A percentile compares a stretch with the other conserved stretches of the same genome.
phyloP scores from a whole-genome alignment of 257 asterid genomes.

The Gynochthodes officinalis region DNA sequence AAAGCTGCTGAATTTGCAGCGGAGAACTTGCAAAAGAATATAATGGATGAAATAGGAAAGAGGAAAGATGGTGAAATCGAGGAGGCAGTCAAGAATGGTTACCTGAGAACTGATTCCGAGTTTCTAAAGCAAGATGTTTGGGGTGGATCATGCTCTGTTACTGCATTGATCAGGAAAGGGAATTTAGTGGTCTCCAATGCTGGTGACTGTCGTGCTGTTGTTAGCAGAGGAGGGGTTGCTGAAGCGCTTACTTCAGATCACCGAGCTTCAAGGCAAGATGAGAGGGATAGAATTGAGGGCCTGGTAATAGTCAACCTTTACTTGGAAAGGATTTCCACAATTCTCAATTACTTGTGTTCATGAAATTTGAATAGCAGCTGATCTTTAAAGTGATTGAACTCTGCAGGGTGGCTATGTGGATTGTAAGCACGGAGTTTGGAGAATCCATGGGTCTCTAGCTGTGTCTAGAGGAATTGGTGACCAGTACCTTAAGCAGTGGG shows the following conservation, averaged over 20 bases:
- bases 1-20: slow-evolving; percentile 79
- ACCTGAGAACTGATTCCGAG: slow-evolving; percentile 65
- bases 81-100: slow-evolving; percentile 56
- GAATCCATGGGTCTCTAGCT: slow-evolving; percentile 83
- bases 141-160: slow-evolving; percentile 81
- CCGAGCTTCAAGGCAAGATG: slow-evolving; percentile 69
- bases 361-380: slow-evolving; percentile 10
- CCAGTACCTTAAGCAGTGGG: slow-evolving; percentile 77
- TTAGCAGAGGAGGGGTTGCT: slow-evolving; percentile 62
- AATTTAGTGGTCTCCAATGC: slow-evolving; percentile 69
- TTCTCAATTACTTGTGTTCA: too few relatives aligned
- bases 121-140: slow-evolving; percentile 53
- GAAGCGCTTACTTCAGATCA: slow-evolving; percentile 83
- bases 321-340: too few relatives aligned
- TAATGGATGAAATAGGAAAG: slow-evolving; percentile 40
- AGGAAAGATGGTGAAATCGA: slow-evolving; percentile 28
- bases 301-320: slow-evolving; percentile 40
- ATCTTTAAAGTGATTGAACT: slow-evolving; percentile 14
- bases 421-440: slow-evolving; percentile 59
- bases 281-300: slow-evolving; percentile 57
- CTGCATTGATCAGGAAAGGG: slow-evolving; percentile 62
- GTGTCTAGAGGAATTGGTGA: slow-evolving; percentile 89
- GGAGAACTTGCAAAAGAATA: slow-evolving; percentile 42
- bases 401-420: slow-evolving; percentile 83
- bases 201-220: slow-evolving; percentile 86